Conservation (phyloP, 257 asterid species). For the Buddleja alternifolia region DNA sequence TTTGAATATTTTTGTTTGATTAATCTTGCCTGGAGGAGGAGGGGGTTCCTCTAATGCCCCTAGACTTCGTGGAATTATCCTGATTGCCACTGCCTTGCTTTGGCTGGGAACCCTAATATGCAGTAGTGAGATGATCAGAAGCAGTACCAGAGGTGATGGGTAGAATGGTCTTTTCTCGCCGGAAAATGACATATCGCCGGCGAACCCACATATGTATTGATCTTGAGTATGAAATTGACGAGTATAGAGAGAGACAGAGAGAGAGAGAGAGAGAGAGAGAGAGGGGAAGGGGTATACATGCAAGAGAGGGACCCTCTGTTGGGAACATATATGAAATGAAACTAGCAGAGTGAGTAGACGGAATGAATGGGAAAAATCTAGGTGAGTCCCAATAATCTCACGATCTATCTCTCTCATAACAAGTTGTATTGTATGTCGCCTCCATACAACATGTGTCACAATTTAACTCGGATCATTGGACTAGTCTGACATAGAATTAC, state of each 20-base stretch:
- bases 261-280: not conserved
- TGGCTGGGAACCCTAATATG: slow-evolving; percentile 35
- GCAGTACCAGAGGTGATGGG: slow-evolving; percentile 28
- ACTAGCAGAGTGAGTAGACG: slow-evolving; percentile 25
- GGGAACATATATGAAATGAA: slow-evolving; percentile 28
- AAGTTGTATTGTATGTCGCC: too few species aligned
- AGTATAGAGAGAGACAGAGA: slow-evolving; percentile 21
- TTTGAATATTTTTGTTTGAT: slow-evolving; percentile 50
- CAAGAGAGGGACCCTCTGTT: slow-evolving; percentile 41
- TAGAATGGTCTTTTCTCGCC: slow-evolving; percentile 38
- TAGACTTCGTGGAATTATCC: slow-evolving; percentile 43
- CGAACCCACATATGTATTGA: slow-evolving; percentile 51
- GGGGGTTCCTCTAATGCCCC: slow-evolving; percentile 23
- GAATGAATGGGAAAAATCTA: too few species aligned
- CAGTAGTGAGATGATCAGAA: slow-evolving; percentile 44
- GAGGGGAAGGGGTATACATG: slow-evolving; percentile 27
- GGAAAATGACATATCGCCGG: slow-evolving; percentile 63
- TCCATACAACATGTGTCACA: too few species aligned
- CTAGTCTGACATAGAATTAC: too few species aligned
- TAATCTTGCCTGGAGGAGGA: slow-evolving; percentile 27
- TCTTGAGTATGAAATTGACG: slow-evolving; percentile 54
- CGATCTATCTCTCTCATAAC: too few species aligned
- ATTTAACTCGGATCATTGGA: too few species aligned
- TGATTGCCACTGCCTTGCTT: slow-evolving; percentile 48
- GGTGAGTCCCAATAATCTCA: too few species aligned